Base-by-base conservation (phyloP, 768 basidiomycete genomes). In the Nevesoporus exiguus region DNA sequence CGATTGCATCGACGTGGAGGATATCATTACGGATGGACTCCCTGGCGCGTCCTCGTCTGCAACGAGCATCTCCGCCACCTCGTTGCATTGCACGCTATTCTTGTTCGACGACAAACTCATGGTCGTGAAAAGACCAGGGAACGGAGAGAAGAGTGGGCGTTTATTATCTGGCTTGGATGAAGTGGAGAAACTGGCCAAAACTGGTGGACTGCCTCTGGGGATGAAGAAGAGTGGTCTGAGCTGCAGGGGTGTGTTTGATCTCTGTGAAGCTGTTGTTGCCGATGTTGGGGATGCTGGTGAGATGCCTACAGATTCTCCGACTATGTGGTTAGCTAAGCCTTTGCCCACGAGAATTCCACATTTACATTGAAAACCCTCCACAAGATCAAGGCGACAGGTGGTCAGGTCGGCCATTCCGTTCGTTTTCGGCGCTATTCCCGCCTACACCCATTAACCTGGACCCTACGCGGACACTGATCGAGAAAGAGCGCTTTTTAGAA, bases 21-120 rank as follows among this genome's bases (percentile, higher is more conserved):
- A 98, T 64, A 69, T 82, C 31, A 65, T 84, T 37, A 69, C 77
- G 24, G 86, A 87, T 50, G 69, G 75, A 3, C 61, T 63, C 5
- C 51, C 58, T 1, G 73, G 74, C 25, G 60, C 75, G 25, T 78
- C 81, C 47, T 77, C 79, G 17, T 71, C 67, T 9, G 63, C 77
- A 31, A 72, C 75, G 13, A 76, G 74, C 49, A 62, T 71, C 7
- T 71, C 76, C 2, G 63, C 71, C 1, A 78, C 73, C 2, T 75
- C 80, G 1, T 78, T 96, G 17, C 88, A 92, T 64, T 95, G 90
- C 70, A 91, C 90, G 3, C 74, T 99, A 27, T 90, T 98, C 68
- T 77, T 99, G 43, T 98, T 99, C 67, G 90, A 94, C 58, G 96
- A 99, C 72, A 92, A 92, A 64, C 75, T 99, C 21, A 79, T 98